Percentiles rank a stretch among this genome's conserved stretches.
These are phyloP conservation scores for Arthromyces matolae DNA, from an alignment of 768 basidiomycete species.

Conservation along the genomic window DNA sequence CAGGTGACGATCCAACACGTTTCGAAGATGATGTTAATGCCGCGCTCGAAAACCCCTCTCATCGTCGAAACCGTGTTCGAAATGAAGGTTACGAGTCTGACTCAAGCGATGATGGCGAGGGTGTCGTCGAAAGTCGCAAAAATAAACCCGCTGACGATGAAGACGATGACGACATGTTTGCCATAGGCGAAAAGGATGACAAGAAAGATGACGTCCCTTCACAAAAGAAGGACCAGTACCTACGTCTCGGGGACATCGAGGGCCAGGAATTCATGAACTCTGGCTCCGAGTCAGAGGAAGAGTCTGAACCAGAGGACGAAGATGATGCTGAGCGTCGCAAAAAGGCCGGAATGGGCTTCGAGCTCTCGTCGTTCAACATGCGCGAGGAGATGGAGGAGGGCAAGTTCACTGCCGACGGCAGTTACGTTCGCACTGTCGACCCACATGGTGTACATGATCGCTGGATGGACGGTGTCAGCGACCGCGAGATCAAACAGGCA, in stretches of 20 bases:
- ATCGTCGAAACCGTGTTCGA: slow-evolving; percentile 67
- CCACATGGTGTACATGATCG: slow-evolving; percentile 89
- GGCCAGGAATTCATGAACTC: slow-evolving; percentile 83
- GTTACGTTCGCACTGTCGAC: slow-evolving; percentile 80
- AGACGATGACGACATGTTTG: slow-evolving; percentile 78
- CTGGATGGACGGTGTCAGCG: slow-evolving; percentile 92
- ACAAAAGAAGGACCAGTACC: slow-evolving; percentile 67
- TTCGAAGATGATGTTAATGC: slow-evolving; percentile 80
- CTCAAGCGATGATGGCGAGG: slow-evolving; percentile 91
- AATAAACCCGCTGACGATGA: slow-evolving; percentile 45
- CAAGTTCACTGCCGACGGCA: slow-evolving; percentile 93
- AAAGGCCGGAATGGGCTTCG: slow-evolving; percentile 90
- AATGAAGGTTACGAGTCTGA: slow-evolving; percentile 91
- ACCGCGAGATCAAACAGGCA: slow-evolving; percentile 82
- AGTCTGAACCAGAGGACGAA: slow-evolving; percentile 65
- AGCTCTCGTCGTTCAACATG: slow-evolving; percentile 97
- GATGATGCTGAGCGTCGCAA: slow-evolving; percentile 72
- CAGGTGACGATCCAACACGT: slow-evolving; percentile 66
- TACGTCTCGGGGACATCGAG: slow-evolving; percentile 92
- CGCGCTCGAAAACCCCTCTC: slow-evolving; percentile 63
- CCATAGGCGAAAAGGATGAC: slow-evolving; percentile 53
- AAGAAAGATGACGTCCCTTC: background rate
- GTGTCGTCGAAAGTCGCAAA: slow-evolving; percentile 82
- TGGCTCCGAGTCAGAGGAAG: slow-evolving; percentile 40
- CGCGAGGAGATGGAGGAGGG: slow-evolving; percentile 98